phyloP scores from a whole-genome alignment of 352 stramenopile genomes.

The Globisporangium cystogenes region DNA sequence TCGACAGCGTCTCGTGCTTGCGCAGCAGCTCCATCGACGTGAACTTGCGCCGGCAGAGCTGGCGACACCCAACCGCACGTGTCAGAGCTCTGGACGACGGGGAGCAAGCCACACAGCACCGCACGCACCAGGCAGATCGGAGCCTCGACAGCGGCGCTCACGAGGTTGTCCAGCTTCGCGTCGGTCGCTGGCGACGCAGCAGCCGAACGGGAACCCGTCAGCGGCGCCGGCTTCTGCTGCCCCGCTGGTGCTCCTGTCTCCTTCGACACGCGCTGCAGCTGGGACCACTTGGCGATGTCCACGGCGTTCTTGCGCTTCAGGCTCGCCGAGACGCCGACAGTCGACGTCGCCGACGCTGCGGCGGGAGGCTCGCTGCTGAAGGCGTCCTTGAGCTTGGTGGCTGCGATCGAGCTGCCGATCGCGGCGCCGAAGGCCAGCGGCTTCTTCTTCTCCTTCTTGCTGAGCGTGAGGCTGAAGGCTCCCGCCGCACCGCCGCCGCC shows the following conservation, averaged over 20 bases:
- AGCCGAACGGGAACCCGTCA: background rate
- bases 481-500: constrained; percentile 2
- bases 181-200: constrained; percentile 5
- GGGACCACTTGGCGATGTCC: constrained; percentile 84
- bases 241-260: constrained; percentile 13
- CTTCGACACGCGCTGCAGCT: constrained; percentile 32
- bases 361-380: background rate
- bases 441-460: constrained; percentile 71
- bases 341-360: constrained; percentile 6
- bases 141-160: constrained; percentile 40
- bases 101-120: too few relatives aligned
- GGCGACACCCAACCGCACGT: background rate
- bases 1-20: constrained; percentile 77
- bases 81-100: too few relatives aligned
- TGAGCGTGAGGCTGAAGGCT: constrained; percentile 20
- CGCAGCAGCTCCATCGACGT: constrained; percentile 59
- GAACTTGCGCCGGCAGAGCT: constrained; percentile 83
- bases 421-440: constrained; percentile 63
- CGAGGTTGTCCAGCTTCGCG: constrained; percentile 27
- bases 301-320: constrained; percentile 70
- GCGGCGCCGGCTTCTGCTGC: background rate
- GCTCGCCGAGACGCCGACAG: constrained; percentile 6
- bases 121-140: constrained; percentile 75
- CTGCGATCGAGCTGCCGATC: constrained; percentile 7
- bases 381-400: constrained; percentile 6